A percentile compares a stretch with the other conserved stretches of the same genome.
These are phyloP conservation scores for Melampsora occidentalis DNA, from an alignment of 1,284 basidiomycete genomes.

Conservation along the genomic window DNA sequence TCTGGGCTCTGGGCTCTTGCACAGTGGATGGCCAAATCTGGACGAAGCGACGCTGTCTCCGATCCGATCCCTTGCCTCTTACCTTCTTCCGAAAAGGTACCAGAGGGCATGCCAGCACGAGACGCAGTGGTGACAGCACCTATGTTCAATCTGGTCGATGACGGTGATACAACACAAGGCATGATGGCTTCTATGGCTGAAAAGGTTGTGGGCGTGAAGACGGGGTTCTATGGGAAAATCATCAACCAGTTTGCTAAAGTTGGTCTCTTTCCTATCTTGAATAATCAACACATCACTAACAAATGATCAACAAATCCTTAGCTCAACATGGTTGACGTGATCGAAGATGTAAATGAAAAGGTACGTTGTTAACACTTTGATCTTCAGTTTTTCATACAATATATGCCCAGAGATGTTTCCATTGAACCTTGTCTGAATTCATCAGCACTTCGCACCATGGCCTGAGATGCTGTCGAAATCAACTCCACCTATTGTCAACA, in stretches of 20 bases:
- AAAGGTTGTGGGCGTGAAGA: conserved; percentile 71
- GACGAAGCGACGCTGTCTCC: conserved; percentile 13
- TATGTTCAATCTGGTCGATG: conserved; percentile 61
- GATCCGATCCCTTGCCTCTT: conserved; percentile 38
- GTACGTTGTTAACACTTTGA: conserved; percentile 3
- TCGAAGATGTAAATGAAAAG: conserved; percentile 42
- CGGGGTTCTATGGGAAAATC: conserved; percentile 43
- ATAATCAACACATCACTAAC: conserved; percentile 46
- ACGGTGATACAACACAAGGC: conserved; percentile 70
- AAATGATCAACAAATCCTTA: conserved; percentile 2
- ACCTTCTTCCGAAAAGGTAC: conserved; percentile 37
- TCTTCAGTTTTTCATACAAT: neutral
- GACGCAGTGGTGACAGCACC: conserved; percentile 44
- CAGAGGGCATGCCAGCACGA: conserved; percentile 45
- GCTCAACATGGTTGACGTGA: conserved; percentile 42
- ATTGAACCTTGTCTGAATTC: neutral
- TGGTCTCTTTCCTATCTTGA: conserved; percentile 48
- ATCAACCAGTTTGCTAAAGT: conserved; percentile 67
- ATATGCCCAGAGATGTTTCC: neutral
- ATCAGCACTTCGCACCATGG: conserved; percentile 72
- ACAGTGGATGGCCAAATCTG: conserved; percentile 40
- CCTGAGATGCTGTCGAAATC: conserved; percentile 73
- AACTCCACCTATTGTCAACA: conserved; percentile 70
- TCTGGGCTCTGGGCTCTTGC: conserved; percentile 35
- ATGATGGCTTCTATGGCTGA: conserved; percentile 71